Evolutionary conservation across 768 basidiomycete genomes (phyloP).

Genomic region (Suillus subluteus): DNA sequence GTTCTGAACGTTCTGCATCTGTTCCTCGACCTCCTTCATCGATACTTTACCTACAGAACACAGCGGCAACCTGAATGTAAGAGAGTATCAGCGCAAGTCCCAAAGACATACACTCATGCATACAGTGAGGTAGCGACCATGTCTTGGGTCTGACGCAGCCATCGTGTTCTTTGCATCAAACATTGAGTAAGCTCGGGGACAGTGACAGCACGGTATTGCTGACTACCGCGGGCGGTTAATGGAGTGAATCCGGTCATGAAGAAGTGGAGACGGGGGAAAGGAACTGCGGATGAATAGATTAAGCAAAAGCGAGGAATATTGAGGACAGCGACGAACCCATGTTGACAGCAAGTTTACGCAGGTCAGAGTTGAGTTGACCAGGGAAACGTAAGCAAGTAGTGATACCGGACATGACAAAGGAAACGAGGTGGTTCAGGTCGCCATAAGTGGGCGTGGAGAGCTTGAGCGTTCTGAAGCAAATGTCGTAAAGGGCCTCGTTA

Average conservation of each 20-base stretch:
- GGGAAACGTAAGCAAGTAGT: conserved; percentile 99
- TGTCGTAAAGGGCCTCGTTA: conserved; percentile 99
- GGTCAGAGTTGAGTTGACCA: conserved; percentile 98
- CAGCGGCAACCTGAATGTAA: conserved; percentile 72
- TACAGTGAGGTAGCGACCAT: conserved; percentile 97
- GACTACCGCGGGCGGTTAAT: conserved; percentile 90
- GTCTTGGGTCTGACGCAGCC: conserved; percentile 96
- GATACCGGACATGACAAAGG: conserved; percentile 98
- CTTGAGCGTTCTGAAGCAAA: conserved; percentile 98
- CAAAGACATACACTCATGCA: conserved; percentile 22
- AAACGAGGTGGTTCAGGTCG: conserved; percentile 97
- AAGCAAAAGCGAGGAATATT: not conserved
- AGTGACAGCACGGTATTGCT: conserved; percentile 94
- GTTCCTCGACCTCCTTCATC: conserved; percentile 99
- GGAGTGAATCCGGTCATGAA: conserved; percentile 98
- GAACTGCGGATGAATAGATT: conserved; percentile 55
- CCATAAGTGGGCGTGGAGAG: conserved; percentile 94
- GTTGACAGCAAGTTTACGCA: conserved; percentile 98
- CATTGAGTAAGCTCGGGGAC: conserved; percentile 99
- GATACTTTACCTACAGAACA: conserved; percentile 99
- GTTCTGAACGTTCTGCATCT: conserved; percentile 96
- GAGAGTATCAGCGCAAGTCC: not conserved
- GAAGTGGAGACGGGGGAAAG: conserved; percentile 99
- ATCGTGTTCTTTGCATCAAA: conserved; percentile 99
- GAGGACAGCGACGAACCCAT: conserved; percentile 69